Percentiles rank a stretch among this genome's conserved stretches.
phyloP scores from a whole-genome alignment of 805 yeast species.

The Kodamaea nitidulidarum region DNA sequence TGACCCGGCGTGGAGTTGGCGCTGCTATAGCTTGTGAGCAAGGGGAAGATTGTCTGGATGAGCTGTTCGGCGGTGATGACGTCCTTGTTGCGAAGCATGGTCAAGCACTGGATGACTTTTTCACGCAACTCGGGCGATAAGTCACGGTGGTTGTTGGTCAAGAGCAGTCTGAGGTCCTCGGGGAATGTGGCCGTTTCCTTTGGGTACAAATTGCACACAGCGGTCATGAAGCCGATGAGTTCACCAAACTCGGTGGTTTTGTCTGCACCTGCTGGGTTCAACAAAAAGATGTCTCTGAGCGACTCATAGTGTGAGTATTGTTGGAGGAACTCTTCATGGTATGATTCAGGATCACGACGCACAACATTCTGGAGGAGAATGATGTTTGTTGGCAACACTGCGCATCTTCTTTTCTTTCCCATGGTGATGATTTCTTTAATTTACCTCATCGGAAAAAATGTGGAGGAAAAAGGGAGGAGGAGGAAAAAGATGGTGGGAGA shows the following conservation, averaged over 20 bases:
- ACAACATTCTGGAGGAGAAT: conserved; percentile 88
- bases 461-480: not conserved
- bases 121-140: conserved; percentile 84
- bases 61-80: conserved; percentile 74
- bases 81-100: conserved; percentile 85
- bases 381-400: conserved; percentile 87
- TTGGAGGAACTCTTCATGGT: conserved; percentile 87
- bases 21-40: conserved; percentile 60
- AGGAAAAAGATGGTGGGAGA: no score
- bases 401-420: conserved; percentile 90
- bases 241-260: conserved; percentile 72
- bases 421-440: conserved; percentile 31
- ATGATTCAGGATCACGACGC: conserved; percentile 90
- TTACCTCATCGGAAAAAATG: conserved; percentile 6
- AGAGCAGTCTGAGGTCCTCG: conserved; percentile 64
- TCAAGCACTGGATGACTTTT: conserved; percentile 82
- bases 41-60: conserved; percentile 85
- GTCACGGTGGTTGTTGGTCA: conserved; percentile 73
- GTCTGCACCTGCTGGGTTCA: conserved; percentile 57
- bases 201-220: conserved; percentile 87
- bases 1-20: conserved; percentile 44
- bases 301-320: conserved; percentile 93
- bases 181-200: conserved; percentile 85
- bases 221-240: conserved; percentile 84
- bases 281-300: conserved; percentile 76